Percentiles rank a stretch among this genome's conserved stretches.
These are phyloP conservation scores for Colletotrichum spinosum DNA, from an alignment of 2,329 filamentous ascomycete species.

Conservation along the genomic window DNA sequence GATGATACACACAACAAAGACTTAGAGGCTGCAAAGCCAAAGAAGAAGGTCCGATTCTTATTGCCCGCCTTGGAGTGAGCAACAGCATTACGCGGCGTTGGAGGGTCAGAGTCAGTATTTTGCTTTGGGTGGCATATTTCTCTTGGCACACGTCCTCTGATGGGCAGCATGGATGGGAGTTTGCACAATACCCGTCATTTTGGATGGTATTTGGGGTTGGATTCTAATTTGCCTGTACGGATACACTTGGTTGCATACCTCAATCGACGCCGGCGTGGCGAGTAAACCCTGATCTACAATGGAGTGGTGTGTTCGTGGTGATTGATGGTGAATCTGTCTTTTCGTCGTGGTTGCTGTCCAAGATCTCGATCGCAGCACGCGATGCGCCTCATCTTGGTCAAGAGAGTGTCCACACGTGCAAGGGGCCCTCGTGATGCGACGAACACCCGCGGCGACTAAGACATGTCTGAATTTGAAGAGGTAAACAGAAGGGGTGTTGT, in stretches of 20 bases:
- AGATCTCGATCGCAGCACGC: no score
- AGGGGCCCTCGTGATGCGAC: no score
- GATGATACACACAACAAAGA: slow-evolving; percentile 43
- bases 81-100: slow-evolving; percentile 27
- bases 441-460: no score
- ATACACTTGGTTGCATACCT: slow-evolving; percentile 27
- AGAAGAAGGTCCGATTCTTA: slow-evolving; percentile 68
- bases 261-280: slow-evolving; percentile 6
- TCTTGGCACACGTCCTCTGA: slow-evolving; percentile 28
- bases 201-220: slow-evolving; percentile 18
- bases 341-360: no score
- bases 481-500: no score
- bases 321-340: no score
- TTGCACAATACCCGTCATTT: slow-evolving; percentile 25
- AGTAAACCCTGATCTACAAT: slow-evolving; percentile 21
- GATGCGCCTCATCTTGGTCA: no score
- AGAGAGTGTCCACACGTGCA: no score
- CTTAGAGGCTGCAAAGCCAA: slow-evolving; percentile 59
- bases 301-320: neutral
- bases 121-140: slow-evolving; percentile 43
- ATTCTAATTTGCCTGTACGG: neutral
- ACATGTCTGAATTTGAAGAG: no score
- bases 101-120: neutral
- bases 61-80: slow-evolving; percentile 56
- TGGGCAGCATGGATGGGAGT: slow-evolving; percentile 22